These are phyloP conservation scores for Trichosporon sp. DNA, from an alignment of 1,284 basidiomycete species.

Conservation along the genomic window DNA sequence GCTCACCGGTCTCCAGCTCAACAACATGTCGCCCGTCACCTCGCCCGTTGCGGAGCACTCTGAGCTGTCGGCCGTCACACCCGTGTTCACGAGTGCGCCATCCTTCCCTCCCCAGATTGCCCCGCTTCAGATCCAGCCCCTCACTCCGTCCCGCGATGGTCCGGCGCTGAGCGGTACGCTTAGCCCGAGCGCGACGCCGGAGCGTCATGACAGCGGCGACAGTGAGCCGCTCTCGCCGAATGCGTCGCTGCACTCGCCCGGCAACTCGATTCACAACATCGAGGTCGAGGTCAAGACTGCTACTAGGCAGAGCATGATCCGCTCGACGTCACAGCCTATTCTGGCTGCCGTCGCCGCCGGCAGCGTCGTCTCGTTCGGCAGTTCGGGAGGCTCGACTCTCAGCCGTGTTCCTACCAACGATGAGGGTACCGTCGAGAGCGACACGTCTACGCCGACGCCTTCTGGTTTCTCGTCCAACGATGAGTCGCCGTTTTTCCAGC, in stretches of 20 bases:
- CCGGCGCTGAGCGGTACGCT: not conserved
- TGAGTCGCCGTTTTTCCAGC: constrained; percentile 12
- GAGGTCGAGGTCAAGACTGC: constrained; percentile 8
- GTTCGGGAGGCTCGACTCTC: not conserved
- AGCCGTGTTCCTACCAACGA: not conserved
- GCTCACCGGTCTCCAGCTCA: not conserved
- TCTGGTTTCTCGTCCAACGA: constrained; percentile 6
- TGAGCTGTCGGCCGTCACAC: not conserved
- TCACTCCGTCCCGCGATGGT: not conserved
- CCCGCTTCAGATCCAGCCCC: constrained; percentile 3
- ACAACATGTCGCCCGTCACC: not conserved
- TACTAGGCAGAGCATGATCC: constrained; percentile 16
- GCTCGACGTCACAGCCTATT: constrained; percentile 7
- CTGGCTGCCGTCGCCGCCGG: not conserved
- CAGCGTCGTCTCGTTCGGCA: not conserved
- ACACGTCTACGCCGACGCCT: constrained; percentile 2
- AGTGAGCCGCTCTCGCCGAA: not conserved
- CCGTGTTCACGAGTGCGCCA: not conserved
- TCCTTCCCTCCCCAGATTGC: not conserved
- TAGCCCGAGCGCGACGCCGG: not conserved
- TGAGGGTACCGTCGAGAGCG: constrained; percentile 3
- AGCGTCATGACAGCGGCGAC: not conserved
- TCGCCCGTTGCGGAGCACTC: not conserved
- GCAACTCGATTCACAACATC: constrained; percentile 15
- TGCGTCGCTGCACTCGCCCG: not conserved